Evolutionary conservation across 2,329 filamentous ascomycete species (phyloP).

Genomic region (Cladosporium phlei): DNA sequence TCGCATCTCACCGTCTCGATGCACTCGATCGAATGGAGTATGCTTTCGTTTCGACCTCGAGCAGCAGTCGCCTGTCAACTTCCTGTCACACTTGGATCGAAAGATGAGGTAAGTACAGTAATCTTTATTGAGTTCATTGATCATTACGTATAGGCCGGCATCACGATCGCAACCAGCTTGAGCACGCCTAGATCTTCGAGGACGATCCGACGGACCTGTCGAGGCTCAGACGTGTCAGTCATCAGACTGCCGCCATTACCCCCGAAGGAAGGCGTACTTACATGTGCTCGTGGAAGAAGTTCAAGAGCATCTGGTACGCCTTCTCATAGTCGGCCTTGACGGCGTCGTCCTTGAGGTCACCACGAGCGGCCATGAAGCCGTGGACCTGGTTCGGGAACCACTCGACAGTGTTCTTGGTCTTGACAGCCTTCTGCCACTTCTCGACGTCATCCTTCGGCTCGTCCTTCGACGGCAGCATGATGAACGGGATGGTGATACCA

Average conservation of each 20-base stretch:
- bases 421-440: conserved; percentile 46
- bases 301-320: conserved; percentile 45
- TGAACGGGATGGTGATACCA: conserved; percentile 52
- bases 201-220: conserved; percentile 1
- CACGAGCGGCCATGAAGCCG: conserved; percentile 32
- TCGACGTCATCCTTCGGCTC: conserved; percentile 50
- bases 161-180: no score
- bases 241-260: conserved; percentile 1
- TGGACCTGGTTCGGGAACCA: conserved; percentile 47
- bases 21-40: no score
- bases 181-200: conserved; percentile 9
- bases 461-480: conserved; percentile 54
- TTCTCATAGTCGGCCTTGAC: conserved; percentile 49
- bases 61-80: no score
- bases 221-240: conserved; percentile 2
- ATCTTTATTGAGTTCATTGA: not conserved
- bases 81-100: no score
- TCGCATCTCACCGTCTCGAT: no score
- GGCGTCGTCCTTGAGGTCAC: conserved; percentile 43
- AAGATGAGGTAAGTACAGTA: no score
- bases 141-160: conserved; percentile 6
- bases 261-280: conserved; percentile 31
- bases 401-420: conserved; percentile 40
- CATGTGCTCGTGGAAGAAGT: conserved; percentile 51
- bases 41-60: no score